Conservation (phyloP, 2,329 filamentous ascomycete species). For the Didymella sp. region DNA sequence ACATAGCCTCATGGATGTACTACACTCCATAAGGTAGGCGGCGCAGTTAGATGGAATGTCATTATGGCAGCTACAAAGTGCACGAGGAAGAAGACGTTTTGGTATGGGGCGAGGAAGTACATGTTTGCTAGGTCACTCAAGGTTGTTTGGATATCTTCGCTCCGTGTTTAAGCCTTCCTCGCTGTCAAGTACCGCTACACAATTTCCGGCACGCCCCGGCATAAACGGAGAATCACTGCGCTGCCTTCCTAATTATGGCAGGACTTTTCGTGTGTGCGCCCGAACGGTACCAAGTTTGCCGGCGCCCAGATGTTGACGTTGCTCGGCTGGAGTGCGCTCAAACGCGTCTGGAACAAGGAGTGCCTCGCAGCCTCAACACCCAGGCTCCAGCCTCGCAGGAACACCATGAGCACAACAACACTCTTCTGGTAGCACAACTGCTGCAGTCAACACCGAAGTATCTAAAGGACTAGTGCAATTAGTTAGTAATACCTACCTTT, state of each 20-base stretch:
- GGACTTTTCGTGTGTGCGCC: conserved; percentile 26
- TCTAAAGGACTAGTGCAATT: neutral
- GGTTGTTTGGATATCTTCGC: neutral
- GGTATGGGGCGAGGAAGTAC: neutral
- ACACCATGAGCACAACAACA: conserved; percentile 17
- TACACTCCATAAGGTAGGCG: neutral
- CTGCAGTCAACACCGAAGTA: neutral
- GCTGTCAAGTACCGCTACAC: neutral
- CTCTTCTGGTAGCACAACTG: neutral
- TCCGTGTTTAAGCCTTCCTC: neutral
- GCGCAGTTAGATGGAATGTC: conserved; percentile 2
- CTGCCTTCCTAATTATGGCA: conserved; percentile 32
- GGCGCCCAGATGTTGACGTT: conserved; percentile 17
- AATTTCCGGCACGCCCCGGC: neutral
- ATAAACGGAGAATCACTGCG: neutral
- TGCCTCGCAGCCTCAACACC: conserved; percentile 41
- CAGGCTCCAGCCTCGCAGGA: conserved; percentile 20
- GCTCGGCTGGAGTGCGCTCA: conserved; percentile 40
- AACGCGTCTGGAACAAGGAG: conserved; percentile 46
- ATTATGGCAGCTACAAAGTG: neutral
- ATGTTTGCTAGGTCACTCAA: neutral
- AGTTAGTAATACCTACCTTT: neutral
- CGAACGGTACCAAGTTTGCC: conserved; percentile 26
- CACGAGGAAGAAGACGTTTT: neutral
- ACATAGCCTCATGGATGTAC: neutral